A percentile compares a stretch with the other conserved stretches of the same genome.
These are phyloP conservation scores for Calycina herbarum DNA, from an alignment of 2,329 filamentous ascomycete species.

Conservation along the genomic window DNA sequence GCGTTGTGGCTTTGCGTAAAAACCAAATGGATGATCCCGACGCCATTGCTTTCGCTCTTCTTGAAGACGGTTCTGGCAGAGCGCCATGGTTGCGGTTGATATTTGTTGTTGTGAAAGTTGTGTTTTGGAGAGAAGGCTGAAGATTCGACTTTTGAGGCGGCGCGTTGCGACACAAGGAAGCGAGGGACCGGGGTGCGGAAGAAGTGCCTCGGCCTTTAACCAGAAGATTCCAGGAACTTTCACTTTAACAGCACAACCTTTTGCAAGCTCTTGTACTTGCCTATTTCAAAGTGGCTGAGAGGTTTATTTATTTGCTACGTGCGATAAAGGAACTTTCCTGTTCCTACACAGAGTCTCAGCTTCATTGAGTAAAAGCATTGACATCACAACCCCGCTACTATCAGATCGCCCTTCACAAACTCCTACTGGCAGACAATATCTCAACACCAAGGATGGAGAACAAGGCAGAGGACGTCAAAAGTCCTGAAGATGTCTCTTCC, in stretches of 20 bases:
- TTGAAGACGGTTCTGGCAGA: constrained; percentile 83
- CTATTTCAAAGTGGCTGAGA: background rate
- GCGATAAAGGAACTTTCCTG: background rate
- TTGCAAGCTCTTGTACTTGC: background rate
- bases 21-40: constrained; percentile 94
- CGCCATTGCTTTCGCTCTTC: constrained; percentile 97
- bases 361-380: background rate
- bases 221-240: background rate
- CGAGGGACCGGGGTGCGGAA: background rate
- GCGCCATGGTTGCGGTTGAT: constrained; percentile 61
- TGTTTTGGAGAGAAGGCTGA: constrained; percentile 19
- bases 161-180: background rate
- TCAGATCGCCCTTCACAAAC: background rate
- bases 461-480: constrained; percentile 27
- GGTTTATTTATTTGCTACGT: background rate
- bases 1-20: constrained; percentile 86
- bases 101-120: constrained; percentile 10
- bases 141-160: background rate
- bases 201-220: background rate
- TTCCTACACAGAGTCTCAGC: background rate
- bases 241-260: background rate
- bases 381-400: constrained; percentile 11
- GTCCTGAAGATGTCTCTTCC: constrained; percentile 18
- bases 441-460: constrained; percentile 26
- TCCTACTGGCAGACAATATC: background rate